These are phyloP conservation scores for Phytopythium sindhum DNA, from an alignment of 352 stramenopile species.

Conservation along the genomic window DNA sequence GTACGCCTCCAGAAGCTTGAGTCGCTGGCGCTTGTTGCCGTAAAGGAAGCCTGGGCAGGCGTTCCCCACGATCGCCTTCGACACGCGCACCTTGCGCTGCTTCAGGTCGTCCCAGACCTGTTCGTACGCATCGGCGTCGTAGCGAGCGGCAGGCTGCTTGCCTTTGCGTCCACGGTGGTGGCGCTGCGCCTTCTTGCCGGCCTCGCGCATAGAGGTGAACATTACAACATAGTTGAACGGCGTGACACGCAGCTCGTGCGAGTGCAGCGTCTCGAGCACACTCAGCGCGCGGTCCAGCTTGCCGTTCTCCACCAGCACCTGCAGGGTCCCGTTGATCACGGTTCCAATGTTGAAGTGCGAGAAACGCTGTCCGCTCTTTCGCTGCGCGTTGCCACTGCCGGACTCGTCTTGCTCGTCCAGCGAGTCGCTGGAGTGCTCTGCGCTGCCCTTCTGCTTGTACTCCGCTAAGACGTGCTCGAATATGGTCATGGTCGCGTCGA, in stretches of 20 bases:
- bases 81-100: constrained; percentile 30
- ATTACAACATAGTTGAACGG: constrained; percentile 44
- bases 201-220: constrained; percentile 46
- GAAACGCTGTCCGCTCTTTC: constrained; percentile 16
- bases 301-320: constrained; percentile 44
- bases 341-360: constrained; percentile 45
- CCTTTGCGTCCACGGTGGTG: constrained; percentile 13
- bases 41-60: constrained; percentile 35
- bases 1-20: constrained; percentile 57
- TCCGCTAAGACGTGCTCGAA: constrained; percentile 45
- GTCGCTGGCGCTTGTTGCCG: constrained; percentile 53
- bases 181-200: constrained; percentile 11
- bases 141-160: constrained; percentile 24
- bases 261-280: constrained; percentile 30
- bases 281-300: constrained; percentile 31
- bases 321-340: constrained; percentile 42
- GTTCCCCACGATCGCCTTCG: constrained; percentile 39
- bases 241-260: constrained; percentile 22
- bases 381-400: constrained; percentile 1
- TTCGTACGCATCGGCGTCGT: constrained; percentile 37
- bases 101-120: constrained; percentile 39
- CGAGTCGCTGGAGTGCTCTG: background rate
- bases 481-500: constrained; percentile 28
- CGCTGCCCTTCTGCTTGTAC: constrained; percentile 22
- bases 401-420: constrained; percentile 6